Conservation (phyloP, 2,329 filamentous ascomycete genomes). For the Botryotinia narcissicola region DNA sequence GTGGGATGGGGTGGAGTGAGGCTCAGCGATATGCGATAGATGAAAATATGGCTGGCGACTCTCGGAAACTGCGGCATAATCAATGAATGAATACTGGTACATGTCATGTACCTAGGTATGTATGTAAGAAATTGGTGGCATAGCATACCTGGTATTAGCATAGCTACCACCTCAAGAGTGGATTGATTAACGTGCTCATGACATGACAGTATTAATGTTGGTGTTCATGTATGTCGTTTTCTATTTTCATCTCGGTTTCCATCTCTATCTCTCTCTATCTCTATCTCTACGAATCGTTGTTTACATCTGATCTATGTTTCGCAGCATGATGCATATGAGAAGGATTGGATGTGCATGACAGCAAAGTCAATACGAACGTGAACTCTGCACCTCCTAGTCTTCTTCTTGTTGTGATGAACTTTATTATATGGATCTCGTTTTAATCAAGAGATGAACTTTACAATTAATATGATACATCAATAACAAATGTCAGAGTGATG, state of each 20-base stretch:
- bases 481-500: neutral
- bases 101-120: neutral
- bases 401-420: neutral
- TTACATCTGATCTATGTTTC: neutral
- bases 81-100: neutral
- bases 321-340: neutral
- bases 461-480: constrained; percentile 2
- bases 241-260: neutral
- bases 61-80: constrained; percentile 13
- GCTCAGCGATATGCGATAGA: constrained; percentile 5
- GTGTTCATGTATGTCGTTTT: neutral
- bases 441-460: neutral
- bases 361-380: neutral
- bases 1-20: neutral
- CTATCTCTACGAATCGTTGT: neutral
- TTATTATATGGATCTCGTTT: neutral
- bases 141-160: neutral
- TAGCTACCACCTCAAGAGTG: too few relatives aligned
- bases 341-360: neutral
- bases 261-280: too few relatives aligned
- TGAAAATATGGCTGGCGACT: neutral
- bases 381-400: neutral
- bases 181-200: neutral
- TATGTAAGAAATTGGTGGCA: neutral
- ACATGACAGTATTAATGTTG: neutral